Percentiles rank a stretch among this genome's conserved stretches.
These are phyloP conservation scores for Pisolithus thermaeus DNA, from an alignment of 1,284 basidiomycete species.

Conservation along the genomic window DNA sequence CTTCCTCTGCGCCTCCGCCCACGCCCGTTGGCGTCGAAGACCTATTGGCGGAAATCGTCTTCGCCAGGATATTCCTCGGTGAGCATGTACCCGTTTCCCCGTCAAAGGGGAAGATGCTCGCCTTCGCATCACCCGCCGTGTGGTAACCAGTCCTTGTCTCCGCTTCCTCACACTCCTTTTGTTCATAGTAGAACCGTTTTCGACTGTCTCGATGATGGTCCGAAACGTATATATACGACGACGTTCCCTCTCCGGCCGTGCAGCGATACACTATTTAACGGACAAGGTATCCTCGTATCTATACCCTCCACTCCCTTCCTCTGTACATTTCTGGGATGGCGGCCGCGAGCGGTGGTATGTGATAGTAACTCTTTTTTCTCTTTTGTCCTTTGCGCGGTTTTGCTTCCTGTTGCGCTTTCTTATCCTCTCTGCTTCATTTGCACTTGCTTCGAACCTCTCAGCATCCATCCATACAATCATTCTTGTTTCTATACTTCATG, in stretches of 20 bases:
- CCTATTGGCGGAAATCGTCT: conserved; percentile 38
- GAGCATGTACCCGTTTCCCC: conserved; percentile 24
- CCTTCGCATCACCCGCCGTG: conserved; percentile 39
- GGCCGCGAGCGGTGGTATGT: conserved; percentile 16
- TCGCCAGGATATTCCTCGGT: conserved; percentile 29
- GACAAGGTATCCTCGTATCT: conserved; percentile 19
- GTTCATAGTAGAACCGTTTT: conserved; percentile 14
- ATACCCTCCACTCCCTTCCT: conserved; percentile 21
- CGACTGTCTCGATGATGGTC: conserved; percentile 26
- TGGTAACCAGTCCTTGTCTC: conserved; percentile 37
- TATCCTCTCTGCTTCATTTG: conserved; percentile 26
- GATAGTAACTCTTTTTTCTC: conserved; percentile 7
- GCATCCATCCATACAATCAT: conserved; percentile 24
- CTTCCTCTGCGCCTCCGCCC: conserved; percentile 48
- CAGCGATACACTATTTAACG: conserved; percentile 23
- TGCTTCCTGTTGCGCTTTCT: neutral
- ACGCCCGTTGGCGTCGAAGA: conserved; percentile 48
- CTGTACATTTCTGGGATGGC: conserved; percentile 15
- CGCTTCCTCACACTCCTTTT: conserved; percentile 10
- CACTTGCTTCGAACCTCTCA: conserved; percentile 13
- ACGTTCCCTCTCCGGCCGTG: neutral
- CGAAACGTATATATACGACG: neutral
- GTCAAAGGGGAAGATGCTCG: conserved; percentile 41
- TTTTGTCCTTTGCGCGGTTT: neutral
- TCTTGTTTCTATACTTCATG: conserved; percentile 32